Evolutionary conservation across 2,329 filamentous ascomycete species (phyloP), one percentile per base, ranked within the genome.

Genomic region (Colletotrichum acutatum): DNA sequence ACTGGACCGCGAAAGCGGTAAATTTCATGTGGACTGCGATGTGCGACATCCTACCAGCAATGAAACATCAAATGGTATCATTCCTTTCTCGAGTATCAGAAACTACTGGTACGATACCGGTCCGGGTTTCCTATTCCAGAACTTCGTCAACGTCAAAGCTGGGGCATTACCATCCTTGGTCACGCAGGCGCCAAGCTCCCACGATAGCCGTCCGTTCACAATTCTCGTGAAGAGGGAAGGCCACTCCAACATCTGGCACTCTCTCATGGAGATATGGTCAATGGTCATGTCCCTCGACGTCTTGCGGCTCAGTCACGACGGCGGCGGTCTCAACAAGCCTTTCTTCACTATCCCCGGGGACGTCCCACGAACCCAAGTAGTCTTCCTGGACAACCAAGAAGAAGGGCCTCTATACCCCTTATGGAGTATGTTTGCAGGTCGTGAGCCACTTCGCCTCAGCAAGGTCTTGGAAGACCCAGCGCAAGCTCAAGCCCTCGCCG

Each of bases 391-490:
- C 71, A 76, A 82, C 42, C 76, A 76, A 14, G 57, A 59, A 0
- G 77, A 83, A 56, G 82, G 82, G 2, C 79, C 81, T 1, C 84
- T 80, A 73, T 80, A 80, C 53, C 80, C 82, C 56, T 77, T 85
- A 19, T 85, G 83, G 83, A 77, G 68, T 4, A 75, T 83, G 14
- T 81, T 84, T 54, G 78, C 82, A 5, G 75, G 78, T 42, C 76
- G 77, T 53, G 77, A 76, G 5, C 77, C 80, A 24, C 60, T 81
- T 11, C 80, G 82, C 1, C 59, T 82, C 28, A 53, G 65, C 5
- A 77, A 82, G 46, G 59, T 80, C 9, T n/a, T 53, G 22, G 46
- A 56, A 32, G 22, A 65, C 7, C 64, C 64, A 32, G 32, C 19
- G 2, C 30, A 65, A 4, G 53, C 63, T 3, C 68, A 56, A 12